Conservation (phyloP, 192 early-diverging fungal species). For the Backusella sp. region DNA sequence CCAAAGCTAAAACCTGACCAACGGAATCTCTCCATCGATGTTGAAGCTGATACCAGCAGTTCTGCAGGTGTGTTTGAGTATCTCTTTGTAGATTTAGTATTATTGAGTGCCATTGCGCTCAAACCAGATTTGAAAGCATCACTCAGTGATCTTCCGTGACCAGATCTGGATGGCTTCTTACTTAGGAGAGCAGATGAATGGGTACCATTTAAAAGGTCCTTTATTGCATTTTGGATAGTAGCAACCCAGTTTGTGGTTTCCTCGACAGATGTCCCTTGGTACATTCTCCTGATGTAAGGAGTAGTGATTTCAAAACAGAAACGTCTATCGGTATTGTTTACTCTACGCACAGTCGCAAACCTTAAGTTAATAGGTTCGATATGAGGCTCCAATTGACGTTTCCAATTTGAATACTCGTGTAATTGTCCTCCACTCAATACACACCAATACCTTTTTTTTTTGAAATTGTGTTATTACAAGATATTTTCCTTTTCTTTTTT, state of each 20-base stretch:
- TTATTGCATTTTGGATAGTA: slow-evolving; percentile 68
- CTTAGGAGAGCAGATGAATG: neutral
- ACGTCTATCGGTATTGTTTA: slow-evolving; percentile 61
- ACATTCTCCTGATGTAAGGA: slow-evolving; percentile 56
- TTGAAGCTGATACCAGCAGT: slow-evolving; percentile 1
- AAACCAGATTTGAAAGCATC: slow-evolving; percentile 16
- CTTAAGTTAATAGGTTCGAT: slow-evolving; percentile 64
- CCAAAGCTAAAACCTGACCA: slow-evolving; percentile 23
- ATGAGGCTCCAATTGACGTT: slow-evolving; percentile 53
- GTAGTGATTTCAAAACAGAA: slow-evolving; percentile 77
- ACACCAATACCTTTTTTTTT: slow-evolving; percentile 61
- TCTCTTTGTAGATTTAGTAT: neutral
- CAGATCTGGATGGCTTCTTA: neutral
- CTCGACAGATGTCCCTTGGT: slow-evolving; percentile 68
- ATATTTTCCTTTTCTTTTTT: neutral
- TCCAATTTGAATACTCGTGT: slow-evolving; percentile 69
- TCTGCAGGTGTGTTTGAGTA: slow-evolving; percentile 12
- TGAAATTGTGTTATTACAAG: neutral
- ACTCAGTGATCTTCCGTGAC: slow-evolving; percentile 20
- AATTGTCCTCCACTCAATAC: slow-evolving; percentile 61
- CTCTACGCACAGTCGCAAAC: slow-evolving; percentile 64
- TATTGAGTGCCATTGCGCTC: neutral
- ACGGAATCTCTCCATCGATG: slow-evolving; percentile 5
- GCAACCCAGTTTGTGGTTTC: slow-evolving; percentile 64
- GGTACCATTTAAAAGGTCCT: slow-evolving; percentile 56